A percentile compares a stretch with the other conserved stretches of the same genome.
Conservation (phyloP, 2,329 filamentous ascomycete genomes). For the Coniochaeta pulveracea region DNA sequence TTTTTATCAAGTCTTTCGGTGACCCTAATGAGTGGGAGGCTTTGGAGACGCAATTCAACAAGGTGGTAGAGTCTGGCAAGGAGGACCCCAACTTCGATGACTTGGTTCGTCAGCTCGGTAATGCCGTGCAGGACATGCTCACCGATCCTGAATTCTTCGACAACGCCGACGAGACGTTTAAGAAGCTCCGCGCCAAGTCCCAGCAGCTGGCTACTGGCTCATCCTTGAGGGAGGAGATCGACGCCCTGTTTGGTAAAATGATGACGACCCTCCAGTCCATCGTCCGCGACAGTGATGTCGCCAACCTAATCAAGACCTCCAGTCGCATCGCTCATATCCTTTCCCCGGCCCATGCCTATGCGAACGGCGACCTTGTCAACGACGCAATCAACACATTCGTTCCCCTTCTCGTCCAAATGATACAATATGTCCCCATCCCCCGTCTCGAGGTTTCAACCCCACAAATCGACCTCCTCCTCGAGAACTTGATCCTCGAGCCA, state of each 20-base stretch:
- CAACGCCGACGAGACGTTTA: constrained; percentile 47
- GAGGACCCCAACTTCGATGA: constrained; percentile 76
- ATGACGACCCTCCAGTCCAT: constrained; percentile 59
- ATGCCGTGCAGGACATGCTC: constrained; percentile 67
- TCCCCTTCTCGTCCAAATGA: constrained; percentile 60
- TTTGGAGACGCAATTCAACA: constrained; percentile 55
- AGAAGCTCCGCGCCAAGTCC: constrained; percentile 38
- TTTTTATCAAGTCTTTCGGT: constrained; percentile 69
- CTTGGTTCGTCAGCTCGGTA: constrained; percentile 61
- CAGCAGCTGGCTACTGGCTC: constrained; percentile 58
- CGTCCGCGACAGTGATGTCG: constrained; percentile 59
- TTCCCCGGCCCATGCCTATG: constrained; percentile 50
- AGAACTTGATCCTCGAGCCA: constrained; percentile 85
- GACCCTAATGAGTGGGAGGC: constrained; percentile 63
- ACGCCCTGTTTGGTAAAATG: constrained; percentile 57
- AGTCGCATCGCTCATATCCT: constrained; percentile 59
- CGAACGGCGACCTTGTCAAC: constrained; percentile 60
- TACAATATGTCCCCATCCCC: constrained; percentile 85
- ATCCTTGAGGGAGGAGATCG: constrained; percentile 59
- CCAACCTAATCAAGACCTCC: constrained; percentile 55
- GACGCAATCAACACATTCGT: constrained; percentile 74
- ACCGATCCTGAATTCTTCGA: constrained; percentile 82
- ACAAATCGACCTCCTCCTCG: constrained; percentile 72
- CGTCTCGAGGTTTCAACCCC: constrained; percentile 80
- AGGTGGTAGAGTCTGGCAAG: constrained; percentile 61